Percentiles rank a stretch among this genome's conserved stretches.
phyloP scores from a whole-genome alignment of 2,329 filamentous ascomycete genomes.

The Pestalotiopsis sp. region DNA sequence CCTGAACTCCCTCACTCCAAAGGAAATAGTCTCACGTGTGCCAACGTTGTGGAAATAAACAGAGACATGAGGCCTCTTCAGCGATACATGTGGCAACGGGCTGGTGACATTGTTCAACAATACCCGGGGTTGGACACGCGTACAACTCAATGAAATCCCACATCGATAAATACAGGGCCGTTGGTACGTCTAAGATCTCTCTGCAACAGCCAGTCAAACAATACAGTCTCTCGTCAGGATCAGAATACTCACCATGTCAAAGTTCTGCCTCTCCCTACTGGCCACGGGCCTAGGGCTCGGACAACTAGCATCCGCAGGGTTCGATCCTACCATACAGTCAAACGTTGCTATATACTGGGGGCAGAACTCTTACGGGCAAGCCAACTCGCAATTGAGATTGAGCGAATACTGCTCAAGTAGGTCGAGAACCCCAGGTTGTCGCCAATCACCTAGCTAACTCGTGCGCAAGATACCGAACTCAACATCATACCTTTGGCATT shows the following conservation, averaged over 20 bases:
- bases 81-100: background rate
- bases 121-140: background rate
- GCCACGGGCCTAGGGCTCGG: background rate
- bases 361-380: conserved; percentile 62
- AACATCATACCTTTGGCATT: conserved; percentile 68
- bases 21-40: background rate
- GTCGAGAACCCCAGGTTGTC: conserved; percentile 20
- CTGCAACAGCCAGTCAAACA: background rate
- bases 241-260: background rate
- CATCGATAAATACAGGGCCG: background rate
- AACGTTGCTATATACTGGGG: conserved; percentile 71
- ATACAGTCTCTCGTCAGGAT: background rate
- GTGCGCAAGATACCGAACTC: conserved; percentile 42
- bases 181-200: background rate
- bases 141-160: background rate
- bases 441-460: conserved; percentile 18
- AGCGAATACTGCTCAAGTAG: conserved; percentile 61
- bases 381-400: conserved; percentile 55
- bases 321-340: conserved; percentile 44
- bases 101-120: background rate
- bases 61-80: background rate
- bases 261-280: background rate
- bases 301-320: conserved; percentile 34
- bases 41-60: background rate
- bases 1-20: background rate